Conservation (phyloP, 2,329 filamentous ascomycete genomes). For the Ophiocordyceps sinensis region DNA sequence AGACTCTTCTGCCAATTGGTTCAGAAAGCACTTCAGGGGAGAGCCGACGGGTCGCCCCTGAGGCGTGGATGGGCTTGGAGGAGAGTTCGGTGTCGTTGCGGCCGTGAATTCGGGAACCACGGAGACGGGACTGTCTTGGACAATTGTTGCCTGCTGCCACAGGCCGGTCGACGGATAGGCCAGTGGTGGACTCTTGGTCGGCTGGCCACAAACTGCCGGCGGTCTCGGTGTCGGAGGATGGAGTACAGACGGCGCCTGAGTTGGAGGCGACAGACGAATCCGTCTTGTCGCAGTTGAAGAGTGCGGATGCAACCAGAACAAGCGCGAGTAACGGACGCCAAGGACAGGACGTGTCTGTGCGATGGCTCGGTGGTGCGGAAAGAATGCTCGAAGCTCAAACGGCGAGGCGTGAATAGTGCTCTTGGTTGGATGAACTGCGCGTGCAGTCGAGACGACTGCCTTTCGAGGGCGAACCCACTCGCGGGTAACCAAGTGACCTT, state of each 20-base stretch:
- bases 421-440: too few species aligned
- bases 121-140: constrained; percentile 17
- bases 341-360: too few species aligned
- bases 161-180: constrained; percentile 16
- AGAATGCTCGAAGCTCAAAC: too few species aligned
- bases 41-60: constrained; percentile 13
- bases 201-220: constrained; percentile 22
- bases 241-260: not conserved
- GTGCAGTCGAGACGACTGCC: too few species aligned
- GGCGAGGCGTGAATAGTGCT: too few species aligned
- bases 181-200: constrained; percentile 20
- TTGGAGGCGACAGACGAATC: too few species aligned
- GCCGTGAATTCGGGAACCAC: constrained; percentile 17
- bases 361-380: too few species aligned
- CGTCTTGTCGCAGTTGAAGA: too few species aligned
- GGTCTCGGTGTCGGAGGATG: constrained; percentile 1
- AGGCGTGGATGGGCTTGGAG: constrained; percentile 19
- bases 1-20: constrained; percentile 8
- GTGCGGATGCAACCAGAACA: too few species aligned
- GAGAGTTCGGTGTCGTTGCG: constrained; percentile 18
- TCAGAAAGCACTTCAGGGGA: constrained; percentile 8
- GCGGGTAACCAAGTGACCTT: too few species aligned
- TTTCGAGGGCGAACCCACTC: too few species aligned
- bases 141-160: constrained; percentile 19
- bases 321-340: too few species aligned